Evolutionary conservation across 805 yeast species (phyloP).

Genomic region (Candida michaelii): DNA sequence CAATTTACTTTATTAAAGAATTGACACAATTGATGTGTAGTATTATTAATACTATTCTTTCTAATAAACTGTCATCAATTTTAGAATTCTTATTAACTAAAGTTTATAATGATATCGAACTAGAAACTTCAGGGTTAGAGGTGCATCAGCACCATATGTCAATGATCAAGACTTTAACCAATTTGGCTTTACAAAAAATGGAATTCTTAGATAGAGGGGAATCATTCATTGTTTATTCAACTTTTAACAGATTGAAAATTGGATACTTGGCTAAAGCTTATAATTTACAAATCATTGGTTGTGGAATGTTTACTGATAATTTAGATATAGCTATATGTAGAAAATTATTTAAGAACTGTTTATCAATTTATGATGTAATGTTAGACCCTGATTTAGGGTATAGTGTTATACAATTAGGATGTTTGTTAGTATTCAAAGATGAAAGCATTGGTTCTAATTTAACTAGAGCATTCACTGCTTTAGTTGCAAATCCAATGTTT

Average conservation of each 20-base stretch:
- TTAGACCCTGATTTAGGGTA: conserved; percentile 52
- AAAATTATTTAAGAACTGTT: conserved; percentile 48
- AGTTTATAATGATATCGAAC: conserved; percentile 22
- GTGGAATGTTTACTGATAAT: conserved; percentile 50
- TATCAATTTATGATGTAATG: conserved; percentile 54
- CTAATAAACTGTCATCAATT: conserved; percentile 23
- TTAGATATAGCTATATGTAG: conserved; percentile 45
- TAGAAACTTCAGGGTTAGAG: conserved; percentile 17
- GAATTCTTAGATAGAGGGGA: conserved; percentile 57
- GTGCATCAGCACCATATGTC: conserved; percentile 25
- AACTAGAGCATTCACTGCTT: conserved; percentile 48
- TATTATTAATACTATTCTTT: conserved; percentile 30
- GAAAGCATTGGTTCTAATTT: conserved; percentile 36
- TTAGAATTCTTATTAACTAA: conserved; percentile 28
- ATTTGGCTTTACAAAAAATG: conserved; percentile 39
- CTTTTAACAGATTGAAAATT: conserved; percentile 45
- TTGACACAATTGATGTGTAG: conserved; percentile 37
- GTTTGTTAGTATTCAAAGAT: conserved; percentile 49
- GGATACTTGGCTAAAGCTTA: conserved; percentile 56
- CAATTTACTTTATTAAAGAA: conserved; percentile 34
- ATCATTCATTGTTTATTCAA: conserved; percentile 53
- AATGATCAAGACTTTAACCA: conserved; percentile 28
- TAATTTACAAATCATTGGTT: conserved; percentile 60
- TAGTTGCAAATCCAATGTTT: conserved; percentile 57
- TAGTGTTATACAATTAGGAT: conserved; percentile 54